These are phyloP conservation scores for Ustilago hordei DNA, from an alignment of 1,284 basidiomycete genomes.

Conservation along the genomic window DNA sequence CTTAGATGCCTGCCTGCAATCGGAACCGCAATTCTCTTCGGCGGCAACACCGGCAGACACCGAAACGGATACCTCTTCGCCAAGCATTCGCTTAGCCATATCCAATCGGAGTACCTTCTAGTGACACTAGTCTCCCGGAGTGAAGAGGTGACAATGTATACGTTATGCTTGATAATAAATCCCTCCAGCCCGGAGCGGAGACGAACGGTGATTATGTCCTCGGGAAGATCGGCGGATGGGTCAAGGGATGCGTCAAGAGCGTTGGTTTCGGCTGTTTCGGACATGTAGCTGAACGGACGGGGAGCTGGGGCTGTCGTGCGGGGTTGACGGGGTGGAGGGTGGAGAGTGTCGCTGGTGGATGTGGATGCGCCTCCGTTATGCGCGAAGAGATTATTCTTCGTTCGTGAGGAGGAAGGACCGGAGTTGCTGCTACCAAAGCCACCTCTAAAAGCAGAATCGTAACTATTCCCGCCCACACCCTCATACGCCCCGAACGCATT, in stretches of 20 bases:
- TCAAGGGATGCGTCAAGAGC: slow-evolving; percentile 36
- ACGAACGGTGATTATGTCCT: slow-evolving; percentile 42
- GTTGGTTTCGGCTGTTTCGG: slow-evolving; percentile 41
- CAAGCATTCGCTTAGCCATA: slow-evolving; percentile 53
- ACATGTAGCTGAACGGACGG: slow-evolving; percentile 51
- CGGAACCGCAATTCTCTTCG: slow-evolving; percentile 52
- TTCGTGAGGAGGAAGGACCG: slow-evolving; percentile 12
- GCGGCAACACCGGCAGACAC: slow-evolving; percentile 52
- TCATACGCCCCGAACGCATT: slow-evolving; percentile 21
- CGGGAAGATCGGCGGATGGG: slow-evolving; percentile 39
- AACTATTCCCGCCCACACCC: slow-evolving; percentile 17
- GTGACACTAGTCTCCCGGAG: slow-evolving; percentile 41
- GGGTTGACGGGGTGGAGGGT: slow-evolving; percentile 12
- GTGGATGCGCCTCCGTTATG: slow-evolving; percentile 16
- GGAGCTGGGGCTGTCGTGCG: slow-evolving; percentile 10
- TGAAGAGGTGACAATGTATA: slow-evolving; percentile 46
- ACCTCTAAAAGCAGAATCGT: slow-evolving; percentile 32
- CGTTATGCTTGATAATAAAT: slow-evolving; percentile 56
- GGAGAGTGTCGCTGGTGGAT: slow-evolving; percentile 5
- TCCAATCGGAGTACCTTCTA: slow-evolving; percentile 58
- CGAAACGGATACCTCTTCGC: slow-evolving; percentile 58
- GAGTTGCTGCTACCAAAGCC: slow-evolving; percentile 30
- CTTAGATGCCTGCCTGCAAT: slow-evolving; percentile 47
- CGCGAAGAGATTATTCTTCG: slow-evolving; percentile 12
- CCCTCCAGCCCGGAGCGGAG: slow-evolving; percentile 47